phyloP scores from a whole-genome alignment of 2,329 filamentous ascomycete genomes.

The Paracoccidioides brasiliensis region DNA sequence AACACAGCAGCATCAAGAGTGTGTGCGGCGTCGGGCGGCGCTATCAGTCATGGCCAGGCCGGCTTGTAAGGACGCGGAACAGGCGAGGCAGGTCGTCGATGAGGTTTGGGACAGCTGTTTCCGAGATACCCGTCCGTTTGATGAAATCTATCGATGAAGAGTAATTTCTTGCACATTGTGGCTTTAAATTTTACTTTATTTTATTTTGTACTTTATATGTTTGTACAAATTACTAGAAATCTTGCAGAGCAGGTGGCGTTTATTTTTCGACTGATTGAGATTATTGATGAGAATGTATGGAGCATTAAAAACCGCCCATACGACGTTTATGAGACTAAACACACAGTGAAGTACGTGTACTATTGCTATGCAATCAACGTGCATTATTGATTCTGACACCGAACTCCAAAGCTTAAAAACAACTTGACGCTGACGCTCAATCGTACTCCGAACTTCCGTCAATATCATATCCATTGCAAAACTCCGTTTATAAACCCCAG shows the following conservation, averaged over 20 bases:
- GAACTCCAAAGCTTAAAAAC: background rate
- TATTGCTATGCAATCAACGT: background rate
- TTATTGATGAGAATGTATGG: background rate
- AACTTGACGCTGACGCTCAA: background rate
- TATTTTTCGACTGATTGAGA: background rate
- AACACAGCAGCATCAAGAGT: slow-evolving; percentile 87
- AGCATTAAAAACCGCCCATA: background rate
- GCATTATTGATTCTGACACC: background rate
- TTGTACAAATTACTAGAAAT: background rate
- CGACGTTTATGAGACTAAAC: background rate
- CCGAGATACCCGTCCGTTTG: slow-evolving; percentile 83
- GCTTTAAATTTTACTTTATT: background rate
- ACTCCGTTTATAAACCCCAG: background rate
- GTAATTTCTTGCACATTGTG: background rate
- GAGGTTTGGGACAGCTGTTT: slow-evolving; percentile 99
- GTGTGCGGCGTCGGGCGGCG: slow-evolving; percentile 69
- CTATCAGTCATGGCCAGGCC: slow-evolving; percentile 67
- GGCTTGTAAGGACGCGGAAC: slow-evolving; percentile 68
- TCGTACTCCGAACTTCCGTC: background rate
- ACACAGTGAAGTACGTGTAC: background rate
- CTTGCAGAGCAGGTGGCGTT: background rate
- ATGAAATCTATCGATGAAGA: slow-evolving; percentile 69
- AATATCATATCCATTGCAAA: background rate
- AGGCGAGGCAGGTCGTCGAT: slow-evolving; percentile 80
- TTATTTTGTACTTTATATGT: background rate